Base-by-base conservation (phyloP, 495 filamentous ascomycete genomes). In the Lasiosphaeria hispida region DNA sequence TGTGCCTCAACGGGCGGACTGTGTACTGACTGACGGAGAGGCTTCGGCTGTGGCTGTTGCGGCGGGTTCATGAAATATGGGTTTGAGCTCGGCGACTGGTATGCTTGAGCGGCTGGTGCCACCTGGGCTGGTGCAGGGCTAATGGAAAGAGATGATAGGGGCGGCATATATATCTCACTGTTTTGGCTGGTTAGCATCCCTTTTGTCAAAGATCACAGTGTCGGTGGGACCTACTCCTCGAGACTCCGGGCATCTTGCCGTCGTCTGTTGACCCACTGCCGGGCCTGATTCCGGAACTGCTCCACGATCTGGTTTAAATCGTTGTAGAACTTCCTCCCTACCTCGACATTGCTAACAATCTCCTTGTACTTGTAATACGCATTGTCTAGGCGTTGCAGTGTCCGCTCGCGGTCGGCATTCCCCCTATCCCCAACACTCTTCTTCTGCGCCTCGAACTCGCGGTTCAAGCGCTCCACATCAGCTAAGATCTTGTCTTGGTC, bases 291-390 rank as follows among this genome's bases (percentile, higher is more conserved):
- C 17, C 89, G 80, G 57, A 78, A 80, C 61, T 87, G 79, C 9
- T 78, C 84, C 1, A 96, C 85, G 42, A 96, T 92, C 70, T 87
- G 89, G 40, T 85, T 88, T 2, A 98, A 81, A 64, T 97, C 92
- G 66, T 98, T 97, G 75, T 97, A 98, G 69, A 98, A 98, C 64
- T 96, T 96, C 41, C 93, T 75, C 1, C 90, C 94, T 0, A 87
- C 88, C 53, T 97, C 91, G 0, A 96, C 74, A 65, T 97, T 95
- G 41, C 81, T 88, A 41, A 95, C 84, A 52, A 97, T 87, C 70
- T 98, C 92, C 71, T 94, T 95, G 72, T 97, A 97, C 73, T 91
- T 94, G 71, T 90, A 80, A 68, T 95, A 96, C 8, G 90, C 94
- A 53, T 91, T 94, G 68, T 97, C 93, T 17, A 98, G 78, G 41